Conservation (phyloP, 371 early-diverging fungal species). For the Modicella reniformis region DNA sequence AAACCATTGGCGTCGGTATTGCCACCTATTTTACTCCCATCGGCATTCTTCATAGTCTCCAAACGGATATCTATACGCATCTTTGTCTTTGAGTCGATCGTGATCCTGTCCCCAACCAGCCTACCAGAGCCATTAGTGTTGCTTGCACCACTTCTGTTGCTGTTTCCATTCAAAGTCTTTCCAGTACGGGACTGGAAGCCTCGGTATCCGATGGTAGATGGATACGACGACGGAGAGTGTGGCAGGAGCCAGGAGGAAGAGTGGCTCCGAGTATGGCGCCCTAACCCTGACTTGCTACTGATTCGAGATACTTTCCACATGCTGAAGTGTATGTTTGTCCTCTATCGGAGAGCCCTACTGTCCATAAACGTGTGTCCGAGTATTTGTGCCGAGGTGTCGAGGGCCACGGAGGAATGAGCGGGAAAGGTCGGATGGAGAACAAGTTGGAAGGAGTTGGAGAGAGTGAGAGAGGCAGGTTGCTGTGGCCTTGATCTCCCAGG, state of each 20-base stretch:
- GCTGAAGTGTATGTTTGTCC: background rate
- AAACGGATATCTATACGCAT: slow-evolving; percentile 50
- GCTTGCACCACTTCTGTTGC: slow-evolving; percentile 1
- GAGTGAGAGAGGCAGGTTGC: background rate
- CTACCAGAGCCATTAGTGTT: slow-evolving; percentile 17
- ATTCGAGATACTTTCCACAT: slow-evolving; percentile 24
- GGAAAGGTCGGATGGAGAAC: no score
- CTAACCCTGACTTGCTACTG: slow-evolving; percentile 4
- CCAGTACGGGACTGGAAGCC: slow-evolving; percentile 29
- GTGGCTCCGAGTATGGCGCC: slow-evolving; percentile 2
- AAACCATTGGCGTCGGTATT: background rate
- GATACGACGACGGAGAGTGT: background rate
- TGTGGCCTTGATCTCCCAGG: no score
- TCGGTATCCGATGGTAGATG: slow-evolving; percentile 5
- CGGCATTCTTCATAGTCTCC: slow-evolving; percentile 25
- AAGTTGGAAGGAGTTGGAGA: background rate
- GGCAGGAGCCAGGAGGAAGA: background rate
- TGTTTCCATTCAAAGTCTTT: slow-evolving; percentile 17
- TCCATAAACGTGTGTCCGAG: background rate
- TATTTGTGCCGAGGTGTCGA: background rate
- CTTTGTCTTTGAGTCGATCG: slow-evolving; percentile 38
- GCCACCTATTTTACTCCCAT: background rate
- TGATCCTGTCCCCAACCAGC: slow-evolving; percentile 33
- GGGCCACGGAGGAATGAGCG: background rate
- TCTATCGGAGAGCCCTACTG: background rate